phyloP scores from a whole-genome alignment of 2,329 filamentous ascomycete species.

The Elsinoe batatas region DNA sequence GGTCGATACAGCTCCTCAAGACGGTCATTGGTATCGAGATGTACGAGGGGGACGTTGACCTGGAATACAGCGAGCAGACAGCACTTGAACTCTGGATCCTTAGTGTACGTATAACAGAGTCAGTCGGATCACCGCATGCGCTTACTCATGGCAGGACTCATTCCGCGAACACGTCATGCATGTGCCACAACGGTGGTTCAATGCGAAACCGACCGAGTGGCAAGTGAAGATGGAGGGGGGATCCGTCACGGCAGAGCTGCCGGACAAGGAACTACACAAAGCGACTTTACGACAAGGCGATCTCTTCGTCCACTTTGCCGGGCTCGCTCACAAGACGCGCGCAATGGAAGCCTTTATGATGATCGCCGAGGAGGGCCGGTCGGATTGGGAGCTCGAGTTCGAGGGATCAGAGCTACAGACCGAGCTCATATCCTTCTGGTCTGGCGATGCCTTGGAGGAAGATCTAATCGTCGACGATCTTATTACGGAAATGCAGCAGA shows the following conservation, averaged over 20 bases:
- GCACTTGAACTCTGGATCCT: conserved; percentile 14
- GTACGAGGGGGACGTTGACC: conserved; percentile 15
- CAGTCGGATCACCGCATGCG: conserved; percentile 13
- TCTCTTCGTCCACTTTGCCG: conserved; percentile 35
- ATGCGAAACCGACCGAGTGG: conserved; percentile 32
- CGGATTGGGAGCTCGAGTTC: conserved; percentile 31
- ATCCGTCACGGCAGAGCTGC: not conserved
- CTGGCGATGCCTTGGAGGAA: not conserved
- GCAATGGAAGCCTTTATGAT: conserved; percentile 30
- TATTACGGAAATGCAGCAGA: not conserved
- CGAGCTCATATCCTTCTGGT: not conserved
- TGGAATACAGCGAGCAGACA: conserved; percentile 17
- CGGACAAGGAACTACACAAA: conserved; percentile 26
- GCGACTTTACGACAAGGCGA: conserved; percentile 32
- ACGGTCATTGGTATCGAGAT: conserved; percentile 18
- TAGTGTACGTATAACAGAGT: conserved; percentile 15
- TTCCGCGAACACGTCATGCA: conserved; percentile 2
- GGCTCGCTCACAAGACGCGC: conserved; percentile 25
- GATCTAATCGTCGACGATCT: not conserved
- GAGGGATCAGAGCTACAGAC: not conserved
- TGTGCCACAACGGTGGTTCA: conserved; percentile 35
- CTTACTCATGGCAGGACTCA: not conserved
- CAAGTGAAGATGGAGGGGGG: not conserved
- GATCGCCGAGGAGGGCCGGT: conserved; percentile 27
- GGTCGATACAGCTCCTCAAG: conserved; percentile 18